Conservation (phyloP, 352 stramenopile species). For the Globisporangium megalacanthum region DNA sequence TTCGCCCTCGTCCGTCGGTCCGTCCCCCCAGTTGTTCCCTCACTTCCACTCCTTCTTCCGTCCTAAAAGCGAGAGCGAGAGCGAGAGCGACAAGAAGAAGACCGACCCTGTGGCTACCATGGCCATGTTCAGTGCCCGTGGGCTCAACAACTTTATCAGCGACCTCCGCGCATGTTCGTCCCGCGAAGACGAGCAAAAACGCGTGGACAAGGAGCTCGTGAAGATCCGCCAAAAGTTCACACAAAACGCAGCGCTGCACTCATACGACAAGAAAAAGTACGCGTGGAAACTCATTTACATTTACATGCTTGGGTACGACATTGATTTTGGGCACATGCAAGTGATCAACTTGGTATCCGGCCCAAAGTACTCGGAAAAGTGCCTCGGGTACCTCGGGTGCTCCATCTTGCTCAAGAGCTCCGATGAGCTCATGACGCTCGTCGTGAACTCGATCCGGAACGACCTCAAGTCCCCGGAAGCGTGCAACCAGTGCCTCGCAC, state of each 20-base stretch:
- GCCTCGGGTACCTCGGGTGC: conserved; percentile 95
- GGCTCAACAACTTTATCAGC: conserved; percentile 85
- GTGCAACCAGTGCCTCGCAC: conserved; percentile 90
- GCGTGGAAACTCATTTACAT: conserved; percentile 99
- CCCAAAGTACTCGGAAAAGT: conserved; percentile 92
- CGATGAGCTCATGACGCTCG: conserved; percentile 84
- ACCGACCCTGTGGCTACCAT: conserved; percentile 24
- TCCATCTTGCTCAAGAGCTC: conserved; percentile 93
- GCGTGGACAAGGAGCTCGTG: conserved; percentile 96
- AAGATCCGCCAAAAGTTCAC: conserved; percentile 98
- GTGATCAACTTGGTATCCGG: conserved; percentile 94
- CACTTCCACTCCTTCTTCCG: too few species aligned
- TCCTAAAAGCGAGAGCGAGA: too few species aligned
- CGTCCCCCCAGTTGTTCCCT: too few species aligned
- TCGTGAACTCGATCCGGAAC: conserved; percentile 96
- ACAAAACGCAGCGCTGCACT: conserved; percentile 75
- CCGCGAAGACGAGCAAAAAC: conserved; percentile 92
- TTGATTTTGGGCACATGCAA: conserved; percentile 98
- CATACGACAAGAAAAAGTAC: conserved; percentile 99
- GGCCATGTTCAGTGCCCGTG: conserved; percentile 74
- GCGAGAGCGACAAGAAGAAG: too few species aligned
- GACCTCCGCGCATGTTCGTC: conserved; percentile 66
- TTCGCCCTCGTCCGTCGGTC: too few species aligned
- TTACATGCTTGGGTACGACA: conserved; percentile 98
- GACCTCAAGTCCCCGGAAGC: conserved; percentile 90